Conservation (phyloP, 2,329 filamentous ascomycete species). For the Phaeophleospora eucalypticola region DNA sequence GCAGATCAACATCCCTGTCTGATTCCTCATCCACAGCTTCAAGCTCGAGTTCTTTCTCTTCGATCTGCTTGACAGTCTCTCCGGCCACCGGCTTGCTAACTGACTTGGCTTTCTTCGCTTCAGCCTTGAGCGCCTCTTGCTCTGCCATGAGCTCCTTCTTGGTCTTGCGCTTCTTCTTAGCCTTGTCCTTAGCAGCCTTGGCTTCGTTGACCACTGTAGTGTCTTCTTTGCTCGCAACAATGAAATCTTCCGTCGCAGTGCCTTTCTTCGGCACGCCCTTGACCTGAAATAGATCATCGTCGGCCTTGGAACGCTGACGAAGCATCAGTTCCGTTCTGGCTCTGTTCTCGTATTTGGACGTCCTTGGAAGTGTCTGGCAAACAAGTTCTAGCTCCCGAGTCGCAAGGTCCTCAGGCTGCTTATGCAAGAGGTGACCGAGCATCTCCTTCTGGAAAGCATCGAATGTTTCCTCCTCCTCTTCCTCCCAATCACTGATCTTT, state of each 20-base stretch:
- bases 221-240: slow-evolving; percentile 21
- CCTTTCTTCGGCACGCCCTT: slow-evolving; percentile 52
- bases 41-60: slow-evolving; percentile 40
- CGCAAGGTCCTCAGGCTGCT: slow-evolving; percentile 65
- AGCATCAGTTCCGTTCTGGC: slow-evolving; percentile 64
- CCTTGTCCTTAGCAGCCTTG: slow-evolving; percentile 41
- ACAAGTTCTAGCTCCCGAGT: slow-evolving; percentile 59
- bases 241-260: slow-evolving; percentile 20
- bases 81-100: slow-evolving; percentile 29
- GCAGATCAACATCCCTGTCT: slow-evolving; percentile 54
- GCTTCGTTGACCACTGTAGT: slow-evolving; percentile 24
- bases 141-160: slow-evolving; percentile 75
- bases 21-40: slow-evolving; percentile 48
- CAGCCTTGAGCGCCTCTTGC: slow-evolving; percentile 54
- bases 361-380: slow-evolving; percentile 51
- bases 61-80: slow-evolving; percentile 35
- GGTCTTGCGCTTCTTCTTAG: slow-evolving; percentile 62
- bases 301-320: slow-evolving; percentile 78
- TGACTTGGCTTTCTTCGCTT: slow-evolving; percentile 30
- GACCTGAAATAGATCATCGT: slow-evolving; percentile 72
- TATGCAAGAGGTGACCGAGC: slow-evolving; percentile 48
- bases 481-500: slow-evolving; percentile 43
- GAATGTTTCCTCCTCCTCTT: slow-evolving; percentile 45
- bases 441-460: slow-evolving; percentile 44
- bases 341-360: slow-evolving; percentile 69